Evolutionary conservation across 148 eudicot genomes (phyloP).

Genomic region (Cornus controversa): DNA sequence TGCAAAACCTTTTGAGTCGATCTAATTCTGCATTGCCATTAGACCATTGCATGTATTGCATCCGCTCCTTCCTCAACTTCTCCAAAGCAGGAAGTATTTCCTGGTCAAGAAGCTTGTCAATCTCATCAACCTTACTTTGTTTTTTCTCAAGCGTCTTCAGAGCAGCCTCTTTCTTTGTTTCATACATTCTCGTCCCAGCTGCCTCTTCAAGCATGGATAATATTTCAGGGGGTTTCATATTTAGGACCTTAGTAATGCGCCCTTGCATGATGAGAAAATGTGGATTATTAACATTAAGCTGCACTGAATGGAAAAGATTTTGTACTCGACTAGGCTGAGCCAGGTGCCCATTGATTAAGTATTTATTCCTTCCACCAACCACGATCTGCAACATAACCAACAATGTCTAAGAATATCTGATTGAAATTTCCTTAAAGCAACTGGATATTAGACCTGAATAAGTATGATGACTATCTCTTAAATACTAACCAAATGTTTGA

Average conservation of each 20-base stretch:
- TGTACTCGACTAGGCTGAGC: slow-evolving; percentile 99
- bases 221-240: slow-evolving; percentile 99
- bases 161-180: slow-evolving; percentile 96
- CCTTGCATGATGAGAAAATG: slow-evolving; percentile 99
- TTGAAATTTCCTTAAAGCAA: too few relatives aligned
- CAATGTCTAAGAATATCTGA: not conserved
- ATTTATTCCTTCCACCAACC: slow-evolving; percentile 98
- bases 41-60: slow-evolving; percentile 99
- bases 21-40: slow-evolving; percentile 90
- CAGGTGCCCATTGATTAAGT: slow-evolving; percentile 93
- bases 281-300: slow-evolving; percentile 96
- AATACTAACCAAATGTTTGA: too few relatives aligned
- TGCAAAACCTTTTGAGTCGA: slow-evolving; percentile 83
- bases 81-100: slow-evolving; percentile 93
- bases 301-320: slow-evolving; percentile 97
- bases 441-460: too few relatives aligned
- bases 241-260: slow-evolving; percentile 93
- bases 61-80: slow-evolving; percentile 87
- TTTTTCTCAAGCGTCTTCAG: slow-evolving; percentile 92
- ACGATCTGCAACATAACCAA: slow-evolving; percentile 65
- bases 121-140: slow-evolving; percentile 89
- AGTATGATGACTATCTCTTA: too few relatives aligned
- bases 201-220: slow-evolving; percentile 99
- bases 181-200: slow-evolving; percentile 99
- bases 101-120: slow-evolving; percentile 83